phyloP scores from a whole-genome alignment of 371 early-diverging fungal genomes.

The Caulochytrium protostelioides region DNA sequence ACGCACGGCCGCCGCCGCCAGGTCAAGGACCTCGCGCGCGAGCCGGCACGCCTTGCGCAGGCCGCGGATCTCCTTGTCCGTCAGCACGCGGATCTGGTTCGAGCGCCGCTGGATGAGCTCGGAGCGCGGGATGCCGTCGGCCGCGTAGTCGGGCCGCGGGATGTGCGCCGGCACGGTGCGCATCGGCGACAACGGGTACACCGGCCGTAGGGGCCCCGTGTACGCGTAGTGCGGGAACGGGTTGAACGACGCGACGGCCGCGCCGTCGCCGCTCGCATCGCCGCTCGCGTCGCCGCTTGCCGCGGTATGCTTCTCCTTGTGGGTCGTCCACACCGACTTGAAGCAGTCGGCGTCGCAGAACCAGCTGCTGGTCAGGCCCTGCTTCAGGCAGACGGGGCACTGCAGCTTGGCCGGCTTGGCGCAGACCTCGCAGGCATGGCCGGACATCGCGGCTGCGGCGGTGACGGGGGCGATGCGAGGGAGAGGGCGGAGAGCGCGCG shows the following conservation, averaged over 20 bases:
- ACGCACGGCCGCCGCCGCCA: slow-evolving; percentile 48
- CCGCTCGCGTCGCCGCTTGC: slow-evolving; percentile 1
- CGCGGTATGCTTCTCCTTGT: slow-evolving; percentile 21
- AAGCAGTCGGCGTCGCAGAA: slow-evolving; percentile 59
- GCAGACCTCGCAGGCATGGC: slow-evolving; percentile 34
- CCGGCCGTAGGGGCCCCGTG: slow-evolving; percentile 60
- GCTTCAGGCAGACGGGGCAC: slow-evolving; percentile 76
- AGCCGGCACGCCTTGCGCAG: slow-evolving; percentile 64
- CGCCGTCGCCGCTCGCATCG: background rate
- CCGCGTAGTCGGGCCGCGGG: slow-evolving; percentile 60
- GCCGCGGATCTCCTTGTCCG: slow-evolving; percentile 44
- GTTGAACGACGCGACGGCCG: slow-evolving; percentile 28
- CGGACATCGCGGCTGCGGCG: too few relatives aligned
- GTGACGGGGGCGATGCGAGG: too few relatives aligned
- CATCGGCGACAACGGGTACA: slow-evolving; percentile 60
- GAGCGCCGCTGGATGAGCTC: slow-evolving; percentile 41
- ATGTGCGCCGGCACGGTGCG: slow-evolving; percentile 56
- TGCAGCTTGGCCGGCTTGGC: slow-evolving; percentile 49
- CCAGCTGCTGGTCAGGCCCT: slow-evolving; percentile 35
- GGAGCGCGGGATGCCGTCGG: slow-evolving; percentile 35
- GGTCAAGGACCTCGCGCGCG: slow-evolving; percentile 64
- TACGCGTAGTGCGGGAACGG: slow-evolving; percentile 58
- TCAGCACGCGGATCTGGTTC: slow-evolving; percentile 39
- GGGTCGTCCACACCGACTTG: slow-evolving; percentile 50
- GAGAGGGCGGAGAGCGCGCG: too few relatives aligned